These are phyloP conservation scores for Beverwykella pulmonaria DNA, from an alignment of 495 filamentous ascomycete genomes.

Conservation along the genomic window DNA sequence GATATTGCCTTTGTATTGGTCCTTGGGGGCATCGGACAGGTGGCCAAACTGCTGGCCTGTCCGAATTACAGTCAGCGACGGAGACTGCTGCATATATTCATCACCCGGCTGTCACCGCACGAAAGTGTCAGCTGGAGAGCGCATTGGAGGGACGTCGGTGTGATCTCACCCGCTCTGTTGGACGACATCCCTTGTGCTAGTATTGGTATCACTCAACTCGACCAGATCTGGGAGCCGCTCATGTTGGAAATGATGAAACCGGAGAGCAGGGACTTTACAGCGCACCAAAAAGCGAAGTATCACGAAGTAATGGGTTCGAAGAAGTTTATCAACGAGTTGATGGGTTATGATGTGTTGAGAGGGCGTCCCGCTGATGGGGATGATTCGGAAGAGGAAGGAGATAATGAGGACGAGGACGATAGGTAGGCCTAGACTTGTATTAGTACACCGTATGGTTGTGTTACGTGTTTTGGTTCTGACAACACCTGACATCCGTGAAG, in stretches of 20 bases:
- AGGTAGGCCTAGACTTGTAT: slow-evolving; percentile 12
- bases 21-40: slow-evolving; percentile 30
- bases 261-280: slow-evolving; percentile 24
- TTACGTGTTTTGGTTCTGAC: no score
- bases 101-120: slow-evolving; percentile 32
- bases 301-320: slow-evolving; percentile 29
- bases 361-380: slow-evolving; percentile 31
- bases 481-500: no score
- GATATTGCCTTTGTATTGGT: slow-evolving; percentile 37
- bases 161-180: slow-evolving; percentile 26
- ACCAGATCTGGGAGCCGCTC: slow-evolving; percentile 34
- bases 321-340: slow-evolving; percentile 32
- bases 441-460: no score
- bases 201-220: slow-evolving; percentile 35
- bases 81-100: slow-evolving; percentile 27
- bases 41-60: slow-evolving; percentile 32
- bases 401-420: slow-evolving; percentile 7
- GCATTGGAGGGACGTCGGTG: slow-evolving; percentile 31
- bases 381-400: slow-evolving; percentile 21
- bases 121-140: slow-evolving; percentile 28
- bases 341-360: slow-evolving; percentile 35
- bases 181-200: slow-evolving; percentile 32
- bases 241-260: slow-evolving; percentile 25
- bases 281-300: slow-evolving; percentile 22
- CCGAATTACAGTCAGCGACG: slow-evolving; percentile 33